Conservation (phyloP, 2,329 filamentous ascomycete genomes). For the Aspergillus felis region DNA sequence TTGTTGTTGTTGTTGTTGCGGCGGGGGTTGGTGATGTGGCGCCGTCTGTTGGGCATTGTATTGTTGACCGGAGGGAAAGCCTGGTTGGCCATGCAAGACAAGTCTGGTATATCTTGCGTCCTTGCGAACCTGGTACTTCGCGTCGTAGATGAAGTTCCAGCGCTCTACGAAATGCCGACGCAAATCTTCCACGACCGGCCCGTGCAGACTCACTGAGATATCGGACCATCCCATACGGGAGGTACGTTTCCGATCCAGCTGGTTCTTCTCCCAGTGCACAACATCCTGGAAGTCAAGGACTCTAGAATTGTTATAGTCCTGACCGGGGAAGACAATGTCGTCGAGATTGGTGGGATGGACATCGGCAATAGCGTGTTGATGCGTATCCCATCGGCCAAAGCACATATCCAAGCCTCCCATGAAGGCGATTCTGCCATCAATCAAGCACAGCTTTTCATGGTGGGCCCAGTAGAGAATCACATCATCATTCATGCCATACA, state of each 20-base stretch:
- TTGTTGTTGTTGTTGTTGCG: constrained; percentile 15
- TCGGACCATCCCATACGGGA: constrained; percentile 94
- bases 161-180: constrained; percentile 75
- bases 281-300: constrained; percentile 80
- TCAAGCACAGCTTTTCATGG: constrained; percentile 82
- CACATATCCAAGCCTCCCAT: constrained; percentile 90
- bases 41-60: constrained; percentile 5
- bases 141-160: constrained; percentile 86
- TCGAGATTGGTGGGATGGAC: constrained; percentile 75
- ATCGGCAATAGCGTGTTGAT: constrained; percentile 79
- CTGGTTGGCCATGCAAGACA: constrained; percentile 29
- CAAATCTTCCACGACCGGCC: constrained; percentile 71
- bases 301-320: constrained; percentile 88
- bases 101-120: constrained; percentile 47
- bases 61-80: constrained; percentile 19
- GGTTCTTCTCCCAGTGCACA: constrained; percentile 76
- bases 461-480: constrained; percentile 89
- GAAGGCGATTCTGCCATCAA: constrained; percentile 76
- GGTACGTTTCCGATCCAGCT: constrained; percentile 72
- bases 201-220: constrained; percentile 70
- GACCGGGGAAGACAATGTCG: constrained; percentile 76
- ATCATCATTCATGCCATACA: constrained; percentile 79
- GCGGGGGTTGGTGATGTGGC: constrained; percentile 6
- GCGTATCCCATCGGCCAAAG: constrained; percentile 85
- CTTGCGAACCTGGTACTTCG: constrained; percentile 67